Evolutionary conservation across 129 eudicot genomes (phyloP).

Genomic region (Apium graveolens): DNA sequence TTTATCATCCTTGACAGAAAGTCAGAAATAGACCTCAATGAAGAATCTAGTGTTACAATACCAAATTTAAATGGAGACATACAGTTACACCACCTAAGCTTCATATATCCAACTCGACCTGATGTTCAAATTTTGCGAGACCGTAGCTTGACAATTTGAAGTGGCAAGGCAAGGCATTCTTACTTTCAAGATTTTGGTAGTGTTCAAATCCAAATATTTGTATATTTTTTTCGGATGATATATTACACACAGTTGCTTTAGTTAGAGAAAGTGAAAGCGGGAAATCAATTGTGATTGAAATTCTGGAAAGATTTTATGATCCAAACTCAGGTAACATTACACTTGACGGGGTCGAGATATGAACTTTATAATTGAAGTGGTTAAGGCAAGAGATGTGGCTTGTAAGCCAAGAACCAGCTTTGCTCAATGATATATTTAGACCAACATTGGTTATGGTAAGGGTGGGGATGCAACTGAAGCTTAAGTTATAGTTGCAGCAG

Average conservation of each 20-base stretch:
- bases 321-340: slow-evolving; percentile 55
- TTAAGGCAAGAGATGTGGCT: slow-evolving; percentile 71
- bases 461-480: slow-evolving; percentile 58
- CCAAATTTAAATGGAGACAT: slow-evolving; percentile 64
- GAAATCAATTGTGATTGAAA: slow-evolving; percentile 52
- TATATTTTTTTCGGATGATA: not conserved
- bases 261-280: slow-evolving; percentile 83
- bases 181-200: not conserved
- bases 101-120: slow-evolving; percentile 73
- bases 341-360: slow-evolving; percentile 50
- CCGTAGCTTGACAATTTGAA: slow-evolving; percentile 51
- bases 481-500: slow-evolving; percentile 62
- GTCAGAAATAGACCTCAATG: slow-evolving; percentile 69
- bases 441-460: slow-evolving; percentile 68
- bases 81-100: slow-evolving; percentile 56
- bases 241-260: slow-evolving; percentile 51
- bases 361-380: slow-evolving; percentile 63
- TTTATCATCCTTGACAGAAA: slow-evolving; percentile 61
- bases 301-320: slow-evolving; percentile 69
- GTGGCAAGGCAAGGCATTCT: slow-evolving; percentile 45
- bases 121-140: slow-evolving; percentile 62
- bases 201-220: not conserved
- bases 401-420: slow-evolving; percentile 62
- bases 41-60: slow-evolving; percentile 51
- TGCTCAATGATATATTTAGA: slow-evolving; percentile 62